Evolutionary conservation across 805 yeast species (phyloP), one percentile per base, ranked within the genome.

Genomic region (Hanseniaspora pseudoguilliermondii): DNA sequence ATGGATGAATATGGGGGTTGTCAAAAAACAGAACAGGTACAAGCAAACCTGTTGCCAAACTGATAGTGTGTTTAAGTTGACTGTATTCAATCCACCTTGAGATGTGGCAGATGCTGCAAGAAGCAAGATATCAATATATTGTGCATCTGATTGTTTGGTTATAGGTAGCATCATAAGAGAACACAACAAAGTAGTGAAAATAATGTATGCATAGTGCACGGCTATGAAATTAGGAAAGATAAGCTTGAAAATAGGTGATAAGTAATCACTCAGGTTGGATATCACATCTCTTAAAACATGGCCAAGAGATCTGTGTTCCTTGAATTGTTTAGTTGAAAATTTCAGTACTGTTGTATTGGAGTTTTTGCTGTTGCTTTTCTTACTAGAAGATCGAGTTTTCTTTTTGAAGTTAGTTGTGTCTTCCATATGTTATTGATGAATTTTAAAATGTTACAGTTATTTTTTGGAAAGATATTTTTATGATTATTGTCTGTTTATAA

Each of bases 1-100:
- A 66, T 93, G 95, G 54, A 95, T 86, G 65, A 84, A 83, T 21
- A 93, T 86, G 1, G 97, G 97, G 0, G 95, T 89, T 4, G 95
- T 78, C 21, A 88, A 61, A 59, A 80, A 73, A 32, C 90, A 70
- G 2, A 80, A 58, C 13, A 86, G 60, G 65, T 83, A 87, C 2
- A 91, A 68, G 10, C 77, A 73, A 16, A 89, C 77, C 65, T 91
- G 97, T 68, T 93, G 98, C 70, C 83, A 91, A 47, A 85, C 66
- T 0, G 75, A 69, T 57, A 90, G 60, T 0, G 72, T 68, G 65
- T 87, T 87, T 40, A 83, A 60, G 62, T 88, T 80, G 25, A 86
- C 73, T 0, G 96, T 84, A 65, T 88, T 89, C 55, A 93, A 71
- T 0, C 99, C 99, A 0, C 96, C 95, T 65, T 91, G 96, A 1